These are phyloP conservation scores for Paraleonurus japonicus DNA, from an alignment of 257 asterid species.

Conservation along the genomic window DNA sequence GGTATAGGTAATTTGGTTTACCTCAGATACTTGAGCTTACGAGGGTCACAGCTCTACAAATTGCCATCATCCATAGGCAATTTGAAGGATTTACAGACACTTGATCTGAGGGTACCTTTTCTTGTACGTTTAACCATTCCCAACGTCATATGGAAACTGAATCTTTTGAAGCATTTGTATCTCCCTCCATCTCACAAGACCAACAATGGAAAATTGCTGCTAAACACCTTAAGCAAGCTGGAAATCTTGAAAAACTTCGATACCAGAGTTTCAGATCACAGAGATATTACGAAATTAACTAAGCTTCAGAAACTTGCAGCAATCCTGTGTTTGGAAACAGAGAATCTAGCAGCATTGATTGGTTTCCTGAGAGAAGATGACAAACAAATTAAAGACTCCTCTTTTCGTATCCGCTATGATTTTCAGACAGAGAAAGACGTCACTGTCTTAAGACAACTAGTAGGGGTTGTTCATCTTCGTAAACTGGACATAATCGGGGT, in stretches of 20 bases:
- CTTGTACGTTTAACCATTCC: conserved; percentile 43
- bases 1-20: conserved; percentile 42
- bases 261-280: conserved; percentile 41
- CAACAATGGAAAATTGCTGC: conserved; percentile 33
- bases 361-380: conserved; percentile 21
- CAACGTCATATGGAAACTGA: conserved; percentile 45
- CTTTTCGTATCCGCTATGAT: conserved; percentile 42
- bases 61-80: conserved; percentile 48
- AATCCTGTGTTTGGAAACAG: conserved; percentile 32
- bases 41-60: conserved; percentile 34
- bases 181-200: conserved; percentile 50
- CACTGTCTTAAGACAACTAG: conserved; percentile 29
- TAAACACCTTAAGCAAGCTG: conserved; percentile 37
- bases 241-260: conserved; percentile 50
- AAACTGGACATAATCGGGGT: conserved; percentile 48
- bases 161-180: conserved; percentile 43
- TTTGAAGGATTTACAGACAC: conserved; percentile 41
- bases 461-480: conserved; percentile 41
- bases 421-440: conserved; percentile 45
- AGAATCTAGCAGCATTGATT: conserved; percentile 36
- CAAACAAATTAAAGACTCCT: conserved; percentile 33
- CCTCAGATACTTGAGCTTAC: conserved; percentile 51
- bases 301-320: conserved; percentile 47
- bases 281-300: conserved; percentile 42
- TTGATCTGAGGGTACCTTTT: conserved; percentile 42